Evolutionary conservation across 2,329 filamentous ascomycete species (phyloP).

Genomic region (Cordyceps militaris): DNA sequence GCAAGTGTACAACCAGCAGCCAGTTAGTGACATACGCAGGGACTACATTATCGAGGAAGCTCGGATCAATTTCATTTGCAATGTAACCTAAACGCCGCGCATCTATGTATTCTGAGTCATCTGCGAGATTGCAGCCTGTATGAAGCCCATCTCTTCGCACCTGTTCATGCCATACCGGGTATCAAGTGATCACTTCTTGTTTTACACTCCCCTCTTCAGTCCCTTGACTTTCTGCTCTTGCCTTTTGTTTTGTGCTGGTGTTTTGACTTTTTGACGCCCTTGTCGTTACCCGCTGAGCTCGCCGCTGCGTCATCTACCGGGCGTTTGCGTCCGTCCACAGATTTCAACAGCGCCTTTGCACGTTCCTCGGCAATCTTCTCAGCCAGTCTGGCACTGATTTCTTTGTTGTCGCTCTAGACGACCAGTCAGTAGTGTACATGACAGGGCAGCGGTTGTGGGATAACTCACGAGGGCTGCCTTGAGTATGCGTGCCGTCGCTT

Average conservation of each 20-base stretch:
- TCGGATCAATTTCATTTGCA: not conserved
- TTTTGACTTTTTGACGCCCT: slow-evolving; percentile 23
- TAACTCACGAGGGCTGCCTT: slow-evolving; percentile 66
- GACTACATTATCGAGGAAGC: not conserved
- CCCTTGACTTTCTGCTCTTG: slow-evolving; percentile 11
- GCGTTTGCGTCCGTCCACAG: slow-evolving; percentile 39
- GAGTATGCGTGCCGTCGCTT: slow-evolving; percentile 74
- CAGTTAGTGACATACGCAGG: too few relatives aligned
- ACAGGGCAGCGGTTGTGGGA: not conserved
- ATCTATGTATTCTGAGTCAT: not conserved
- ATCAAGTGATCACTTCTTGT: not conserved
- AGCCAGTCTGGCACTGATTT: slow-evolving; percentile 43
- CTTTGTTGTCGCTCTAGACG: slow-evolving; percentile 42
- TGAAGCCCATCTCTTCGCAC: not conserved
- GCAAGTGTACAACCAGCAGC: too few relatives aligned
- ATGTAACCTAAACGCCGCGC: not conserved
- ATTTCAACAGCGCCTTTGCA: slow-evolving; percentile 44
- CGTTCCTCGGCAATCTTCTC: slow-evolving; percentile 52
- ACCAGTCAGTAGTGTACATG: slow-evolving; percentile 13
- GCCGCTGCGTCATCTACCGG: slow-evolving; percentile 27
- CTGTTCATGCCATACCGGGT: not conserved
- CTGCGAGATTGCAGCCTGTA: not conserved
- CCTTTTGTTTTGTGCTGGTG: slow-evolving; percentile 24
- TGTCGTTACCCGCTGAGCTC: slow-evolving; percentile 20
- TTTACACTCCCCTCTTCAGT: not conserved